Base-by-base conservation (phyloP, 495 filamentous ascomycete genomes). In the Hypoxylon trugodes region DNA sequence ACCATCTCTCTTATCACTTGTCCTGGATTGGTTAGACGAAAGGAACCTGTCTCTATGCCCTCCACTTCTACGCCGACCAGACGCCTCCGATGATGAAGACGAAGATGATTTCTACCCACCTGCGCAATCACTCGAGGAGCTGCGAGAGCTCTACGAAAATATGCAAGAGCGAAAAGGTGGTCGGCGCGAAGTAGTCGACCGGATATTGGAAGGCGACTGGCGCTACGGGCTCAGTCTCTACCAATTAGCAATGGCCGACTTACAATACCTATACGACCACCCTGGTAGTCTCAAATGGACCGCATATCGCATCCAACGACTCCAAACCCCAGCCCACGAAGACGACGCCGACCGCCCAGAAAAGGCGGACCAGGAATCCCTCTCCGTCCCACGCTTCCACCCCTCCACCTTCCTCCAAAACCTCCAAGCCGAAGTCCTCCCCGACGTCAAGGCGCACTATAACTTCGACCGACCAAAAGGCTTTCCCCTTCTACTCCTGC, bases 131-230 rank as follows among this genome's bases (percentile, higher is more conserved):
- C 72, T 88, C 43, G 83, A 84, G 24, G 86, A 87, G 46, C 76
- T 92, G 9, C 80, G 82, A 9, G 82, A 87, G 36, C 76, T 81
- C 32, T 95, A 93, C 75, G 65, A 60, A n/a, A 69, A 70, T 1
- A 71, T 84, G 50, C 78, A 80, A 48, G 48, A 67, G 5, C 76
- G 84, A 18, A 92, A 88, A 67, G 89, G 90, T 2, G 84, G 82
- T 7, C 90, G 88, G 63, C 80, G 86, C 41, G 91, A 96, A 69
- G 82, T 94, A 3, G 76, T 90, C 5, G 90, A 92, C 65, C 82
- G 90, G 24, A 88, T 96, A 33, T 64, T 89, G 0, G 88, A 93
- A 55, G 90, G 90, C 37, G 92, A 96, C 71, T 96, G 91, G 91
- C 81, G 90, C 16, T 81, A 86, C 46, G 92, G 92, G 1, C 76